Evolutionary conservation across 176 grass and related monocot species (phyloP).

Genomic region (Leersia perrieri): DNA sequence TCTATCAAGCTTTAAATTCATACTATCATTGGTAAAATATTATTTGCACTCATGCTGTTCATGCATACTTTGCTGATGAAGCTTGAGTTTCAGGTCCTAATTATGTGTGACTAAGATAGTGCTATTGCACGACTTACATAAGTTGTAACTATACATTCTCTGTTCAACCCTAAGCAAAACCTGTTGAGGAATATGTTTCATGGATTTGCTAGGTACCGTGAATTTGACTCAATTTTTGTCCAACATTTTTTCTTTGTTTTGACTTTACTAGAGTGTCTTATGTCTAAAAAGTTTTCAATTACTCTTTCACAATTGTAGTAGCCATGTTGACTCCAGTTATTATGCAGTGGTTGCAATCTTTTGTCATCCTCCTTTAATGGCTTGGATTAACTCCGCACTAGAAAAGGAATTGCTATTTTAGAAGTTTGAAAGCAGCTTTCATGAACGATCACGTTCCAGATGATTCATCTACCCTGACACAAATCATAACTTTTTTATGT

Average conservation of each 20-base stretch:
- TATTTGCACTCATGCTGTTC: slow-evolving; percentile 6
- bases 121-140: slow-evolving; percentile 8
- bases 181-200: background rate
- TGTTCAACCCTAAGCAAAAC: background rate
- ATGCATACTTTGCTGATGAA: background rate
- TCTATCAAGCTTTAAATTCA: slow-evolving; percentile 6
- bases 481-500: slow-evolving; percentile 11
- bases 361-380: slow-evolving; percentile 13
- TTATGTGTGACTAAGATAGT: slow-evolving; percentile 5
- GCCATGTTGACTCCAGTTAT: background rate
- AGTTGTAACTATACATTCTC: slow-evolving; percentile 3
- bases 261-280: background rate
- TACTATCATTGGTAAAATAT: background rate
- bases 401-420: background rate
- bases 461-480: slow-evolving; percentile 13
- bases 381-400: background rate
- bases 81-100: background rate
- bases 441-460: background rate
- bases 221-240: background rate
- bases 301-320: background rate
- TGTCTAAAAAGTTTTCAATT: background rate
- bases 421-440: slow-evolving; percentile 4
- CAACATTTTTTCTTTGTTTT: background rate
- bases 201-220: slow-evolving; percentile 1
- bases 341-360: slow-evolving; percentile 20